phyloP scores from a whole-genome alignment of 495 filamentous ascomycete species.

The Clohesyomyces aquaticus region DNA sequence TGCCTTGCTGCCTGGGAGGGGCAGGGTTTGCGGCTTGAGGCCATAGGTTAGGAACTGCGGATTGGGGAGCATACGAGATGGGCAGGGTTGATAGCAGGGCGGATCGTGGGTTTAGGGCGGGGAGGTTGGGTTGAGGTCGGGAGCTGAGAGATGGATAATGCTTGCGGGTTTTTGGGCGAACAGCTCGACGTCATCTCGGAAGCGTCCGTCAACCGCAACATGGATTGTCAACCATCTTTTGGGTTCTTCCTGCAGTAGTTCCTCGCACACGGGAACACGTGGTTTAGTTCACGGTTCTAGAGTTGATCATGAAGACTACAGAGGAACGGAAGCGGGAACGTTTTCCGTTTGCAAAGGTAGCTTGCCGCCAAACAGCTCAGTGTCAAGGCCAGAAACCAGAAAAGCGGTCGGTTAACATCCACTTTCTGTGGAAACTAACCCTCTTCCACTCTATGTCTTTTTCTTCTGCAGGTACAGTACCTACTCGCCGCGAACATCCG shows the following conservation, averaged over 20 bases:
- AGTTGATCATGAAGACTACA: not conserved
- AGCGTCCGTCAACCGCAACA: not conserved
- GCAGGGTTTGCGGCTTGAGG: not conserved
- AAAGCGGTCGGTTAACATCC: no score
- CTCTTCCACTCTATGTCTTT: not conserved
- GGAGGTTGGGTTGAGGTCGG: no score
- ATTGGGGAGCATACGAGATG: not conserved
- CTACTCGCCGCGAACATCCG: not conserved
- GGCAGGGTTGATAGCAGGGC: not conserved
- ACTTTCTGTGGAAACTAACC: not conserved
- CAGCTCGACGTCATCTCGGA: not conserved
- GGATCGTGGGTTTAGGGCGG: not conserved
- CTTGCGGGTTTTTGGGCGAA: not conserved
- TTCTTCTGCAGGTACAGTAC: not conserved
- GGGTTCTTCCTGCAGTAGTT: not conserved
- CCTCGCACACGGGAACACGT: no score
- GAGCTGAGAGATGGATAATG: no score
- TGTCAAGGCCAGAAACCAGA: no score
- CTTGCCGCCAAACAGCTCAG: no score
- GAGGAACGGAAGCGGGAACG: not conserved
- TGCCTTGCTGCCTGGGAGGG: not conserved
- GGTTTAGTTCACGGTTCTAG: not conserved
- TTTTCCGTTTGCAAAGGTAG: no score
- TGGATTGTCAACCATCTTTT: not conserved
- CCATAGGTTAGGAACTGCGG: not conserved